Evolutionary conservation across 1,284 basidiomycete genomes (phyloP), one percentile per base, ranked within the genome.

Genomic region (Ustilago esculenta): DNA sequence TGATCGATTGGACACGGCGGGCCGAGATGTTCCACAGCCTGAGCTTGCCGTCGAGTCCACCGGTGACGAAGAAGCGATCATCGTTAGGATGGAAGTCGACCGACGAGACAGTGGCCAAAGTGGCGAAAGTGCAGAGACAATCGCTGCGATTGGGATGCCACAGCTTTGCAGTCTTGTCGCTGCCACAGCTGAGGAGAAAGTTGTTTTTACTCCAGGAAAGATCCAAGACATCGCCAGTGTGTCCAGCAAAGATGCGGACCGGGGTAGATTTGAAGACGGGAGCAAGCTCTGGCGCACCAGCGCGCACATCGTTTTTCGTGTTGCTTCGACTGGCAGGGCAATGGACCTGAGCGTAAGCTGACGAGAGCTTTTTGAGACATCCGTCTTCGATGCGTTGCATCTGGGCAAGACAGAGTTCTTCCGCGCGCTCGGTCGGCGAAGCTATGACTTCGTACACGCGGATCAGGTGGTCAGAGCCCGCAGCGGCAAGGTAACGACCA

Each of bases 121-220:
- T 83, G 50, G 76, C 65, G 55, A 83, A 84, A 0, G 80, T 77
- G 49, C 82, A 80, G 5, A 84, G 64, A 50, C 81, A 83, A 21
- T 80, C 79, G 14, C 46, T 46, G 8, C 79, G 60, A 15, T 78
- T 73, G 4, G 82, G 65, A 59, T 84, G 83, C 82, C 82, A 84
- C 12, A 84, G 65, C 32, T 80, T 59, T 0, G 81, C 83, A 1
- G 82, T 83, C 75, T 82, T 82, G 65, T 84, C 83, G 78, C 81
- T 83, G 39, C 75, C 75, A n/a, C 77, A 77, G 8, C 75, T 77
- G 15, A 83, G 70, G 9, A 84, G 69, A 53, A 84, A 84, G 61
- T 81, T 80, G 72, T 82, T 82, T 73, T 83, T 84, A 63, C 79
- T 81, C 83, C 83, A 84, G 17, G 75, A 76, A 12, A 84, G 51